These are phyloP conservation scores for Bremia lactucae DNA, from an alignment of 352 stramenopile species.

Conservation along the genomic window DNA sequence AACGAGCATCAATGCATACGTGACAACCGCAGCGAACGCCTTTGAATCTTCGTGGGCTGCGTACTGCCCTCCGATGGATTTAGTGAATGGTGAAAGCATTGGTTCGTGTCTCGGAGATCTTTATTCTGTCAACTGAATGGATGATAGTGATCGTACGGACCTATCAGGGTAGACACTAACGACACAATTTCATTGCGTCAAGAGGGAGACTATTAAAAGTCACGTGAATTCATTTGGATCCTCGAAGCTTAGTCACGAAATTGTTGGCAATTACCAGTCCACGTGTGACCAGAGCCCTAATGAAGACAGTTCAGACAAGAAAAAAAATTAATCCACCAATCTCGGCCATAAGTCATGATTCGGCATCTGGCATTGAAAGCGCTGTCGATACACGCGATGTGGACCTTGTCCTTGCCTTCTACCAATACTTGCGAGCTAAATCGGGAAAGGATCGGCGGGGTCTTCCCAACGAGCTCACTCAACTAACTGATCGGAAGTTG, in stretches of 20 bases:
- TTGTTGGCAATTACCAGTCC: conserved; percentile 78
- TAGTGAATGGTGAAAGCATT: conserved; percentile 57
- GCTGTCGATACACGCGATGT: conserved; percentile 58
- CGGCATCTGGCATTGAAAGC: conserved; percentile 8
- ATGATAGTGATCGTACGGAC: conserved; percentile 81
- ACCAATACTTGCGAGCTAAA: conserved; percentile 55
- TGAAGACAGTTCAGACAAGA: conserved; percentile 12
- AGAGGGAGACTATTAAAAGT: conserved; percentile 68
- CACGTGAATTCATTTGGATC: conserved; percentile 72
- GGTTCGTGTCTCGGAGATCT: conserved; percentile 81
- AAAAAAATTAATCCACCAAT: background rate
- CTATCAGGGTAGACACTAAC: conserved; percentile 70
- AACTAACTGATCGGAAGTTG: conserved; percentile 30
- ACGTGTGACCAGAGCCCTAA: conserved; percentile 45
- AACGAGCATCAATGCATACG: conserved; percentile 77
- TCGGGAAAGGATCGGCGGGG: conserved; percentile 22
- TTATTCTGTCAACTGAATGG: conserved; percentile 89
- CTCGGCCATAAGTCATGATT: background rate
- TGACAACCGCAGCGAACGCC: conserved; percentile 82
- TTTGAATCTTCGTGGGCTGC: conserved; percentile 83
- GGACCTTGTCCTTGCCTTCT: conserved; percentile 67
- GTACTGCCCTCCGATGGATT: conserved; percentile 80
- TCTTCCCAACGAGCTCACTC: conserved; percentile 35
- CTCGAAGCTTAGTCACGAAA: conserved; percentile 49
- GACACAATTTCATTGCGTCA: conserved; percentile 61